Conservation (phyloP, 305 asterid species). For the Galium porrigens region DNA sequence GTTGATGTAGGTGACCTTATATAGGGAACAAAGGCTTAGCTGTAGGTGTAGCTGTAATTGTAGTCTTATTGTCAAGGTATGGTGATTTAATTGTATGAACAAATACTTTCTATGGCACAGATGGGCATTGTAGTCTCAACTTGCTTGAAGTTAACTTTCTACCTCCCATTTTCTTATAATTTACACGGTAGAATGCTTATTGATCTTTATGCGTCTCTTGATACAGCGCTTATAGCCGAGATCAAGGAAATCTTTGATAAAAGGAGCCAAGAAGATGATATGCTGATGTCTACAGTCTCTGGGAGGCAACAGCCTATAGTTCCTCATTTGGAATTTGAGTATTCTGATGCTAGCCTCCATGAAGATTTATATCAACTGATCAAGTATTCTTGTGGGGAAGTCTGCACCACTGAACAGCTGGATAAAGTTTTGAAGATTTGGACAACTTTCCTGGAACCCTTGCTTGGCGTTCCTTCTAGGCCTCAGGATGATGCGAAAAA, state of each 20-base stretch:
- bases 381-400: constrained; percentile 63
- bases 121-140: not conserved
- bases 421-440: constrained; percentile 72
- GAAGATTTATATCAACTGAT: constrained; percentile 74
- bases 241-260: constrained; percentile 57
- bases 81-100: not conserved
- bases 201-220: constrained; percentile 20
- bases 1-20: not conserved
- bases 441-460: constrained; percentile 62
- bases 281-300: constrained; percentile 47
- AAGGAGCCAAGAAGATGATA: constrained; percentile 51
- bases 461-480: constrained; percentile 50
- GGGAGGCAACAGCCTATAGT: constrained; percentile 43
- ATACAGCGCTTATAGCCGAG: constrained; percentile 64
- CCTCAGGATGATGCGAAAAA: constrained; percentile 25
- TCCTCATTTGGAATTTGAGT: constrained; percentile 60
- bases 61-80: not conserved
- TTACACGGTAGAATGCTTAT: constrained; percentile 10
- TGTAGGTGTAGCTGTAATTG: not conserved
- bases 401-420: constrained; percentile 66
- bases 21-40: not conserved
- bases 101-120: not conserved
- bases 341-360: constrained; percentile 70
- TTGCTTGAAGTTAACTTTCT: too few relatives aligned
- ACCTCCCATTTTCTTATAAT: not conserved